phyloP scores from a whole-genome alignment of 495 filamentous ascomycete genomes.

The Penicillium psychrofluorescens region DNA sequence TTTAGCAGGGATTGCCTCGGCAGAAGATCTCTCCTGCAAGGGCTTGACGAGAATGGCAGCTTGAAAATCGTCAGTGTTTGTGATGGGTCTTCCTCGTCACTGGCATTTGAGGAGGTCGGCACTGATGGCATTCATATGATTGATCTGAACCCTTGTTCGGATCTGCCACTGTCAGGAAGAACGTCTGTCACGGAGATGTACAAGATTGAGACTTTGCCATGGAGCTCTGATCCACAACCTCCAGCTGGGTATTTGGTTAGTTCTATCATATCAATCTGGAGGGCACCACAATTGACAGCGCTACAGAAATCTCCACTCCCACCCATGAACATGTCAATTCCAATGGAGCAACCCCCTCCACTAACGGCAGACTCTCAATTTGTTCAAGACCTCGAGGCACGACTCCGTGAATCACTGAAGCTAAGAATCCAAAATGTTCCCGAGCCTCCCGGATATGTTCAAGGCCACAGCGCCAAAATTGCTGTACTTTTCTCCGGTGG shows the following conservation, averaged over 20 bases:
- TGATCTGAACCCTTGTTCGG: slow-evolving; percentile 37
- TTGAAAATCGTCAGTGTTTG: slow-evolving; percentile 72
- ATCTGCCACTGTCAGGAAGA: neutral
- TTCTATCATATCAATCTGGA: slow-evolving; percentile 2
- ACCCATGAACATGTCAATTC: slow-evolving; percentile 50
- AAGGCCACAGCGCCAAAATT: slow-evolving; percentile 42
- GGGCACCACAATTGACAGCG: too few relatives aligned
- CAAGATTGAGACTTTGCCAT: slow-evolving; percentile 27
- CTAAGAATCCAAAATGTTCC: slow-evolving; percentile 65
- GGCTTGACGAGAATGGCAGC: slow-evolving; percentile 31
- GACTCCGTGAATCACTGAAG: slow-evolving; percentile 56
- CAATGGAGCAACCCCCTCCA: slow-evolving; percentile 21
- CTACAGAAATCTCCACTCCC: slow-evolving; percentile 52
- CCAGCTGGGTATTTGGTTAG: slow-evolving; percentile 29
- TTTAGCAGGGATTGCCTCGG: slow-evolving; percentile 84
- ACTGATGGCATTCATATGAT: slow-evolving; percentile 68
- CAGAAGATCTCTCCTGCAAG: slow-evolving; percentile 68
- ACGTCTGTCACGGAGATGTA: slow-evolving; percentile 2
- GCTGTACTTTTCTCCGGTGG: slow-evolving; percentile 93
- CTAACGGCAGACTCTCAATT: slow-evolving; percentile 44
- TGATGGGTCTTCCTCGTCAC: slow-evolving; percentile 36
- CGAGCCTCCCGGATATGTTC: slow-evolving; percentile 29
- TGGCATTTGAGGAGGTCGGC: slow-evolving; percentile 70
- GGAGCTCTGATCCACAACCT: slow-evolving; percentile 15
- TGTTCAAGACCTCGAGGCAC: slow-evolving; percentile 48